phyloP scores from a whole-genome alignment of 1,139 yeast species.

The Suhomyces kunorum region DNA sequence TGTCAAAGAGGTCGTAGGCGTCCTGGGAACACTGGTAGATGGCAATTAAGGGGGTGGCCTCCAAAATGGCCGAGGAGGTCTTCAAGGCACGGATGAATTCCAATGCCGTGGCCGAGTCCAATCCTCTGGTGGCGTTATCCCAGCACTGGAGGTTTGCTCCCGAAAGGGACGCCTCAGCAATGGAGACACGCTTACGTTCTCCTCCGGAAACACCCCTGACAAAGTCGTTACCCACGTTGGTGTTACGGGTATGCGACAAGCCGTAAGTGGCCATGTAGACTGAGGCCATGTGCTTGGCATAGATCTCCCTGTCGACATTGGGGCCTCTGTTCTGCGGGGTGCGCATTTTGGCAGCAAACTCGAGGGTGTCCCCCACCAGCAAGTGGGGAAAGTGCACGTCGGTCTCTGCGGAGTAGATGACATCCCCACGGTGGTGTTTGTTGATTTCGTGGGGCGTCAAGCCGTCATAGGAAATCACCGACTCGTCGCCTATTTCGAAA shows the following conservation, averaged over 20 bases:
- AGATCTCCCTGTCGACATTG: slow-evolving; percentile 20
- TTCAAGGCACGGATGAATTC: slow-evolving; percentile 31
- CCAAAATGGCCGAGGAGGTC: slow-evolving; percentile 26
- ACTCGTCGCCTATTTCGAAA: slow-evolving; percentile 55
- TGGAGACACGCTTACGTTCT: slow-evolving; percentile 28
- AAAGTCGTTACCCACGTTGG: slow-evolving; percentile 28
- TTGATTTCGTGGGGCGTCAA: slow-evolving; percentile 22
- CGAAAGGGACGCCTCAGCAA: slow-evolving; percentile 25
- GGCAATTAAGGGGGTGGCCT: slow-evolving; percentile 30
- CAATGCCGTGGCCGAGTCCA: slow-evolving; percentile 29
- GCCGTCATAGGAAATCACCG: slow-evolving; percentile 38
- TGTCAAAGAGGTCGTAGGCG: slow-evolving; percentile 30
- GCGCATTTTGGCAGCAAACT: slow-evolving; percentile 29
- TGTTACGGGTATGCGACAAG: slow-evolving; percentile 22
- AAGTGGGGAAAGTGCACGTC: slow-evolving; percentile 31
- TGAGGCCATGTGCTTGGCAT: slow-evolving; percentile 24
- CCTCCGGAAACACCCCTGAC: slow-evolving; percentile 30
- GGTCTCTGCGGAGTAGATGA: slow-evolving; percentile 30
- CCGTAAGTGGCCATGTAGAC: slow-evolving; percentile 27
- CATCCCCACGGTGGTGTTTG: slow-evolving; percentile 29
- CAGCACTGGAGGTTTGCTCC: slow-evolving; percentile 27
- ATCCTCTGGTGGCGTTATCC: slow-evolving; percentile 30
- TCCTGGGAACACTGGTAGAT: slow-evolving; percentile 33
- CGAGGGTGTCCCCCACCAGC: slow-evolving; percentile 30
- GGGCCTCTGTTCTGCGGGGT: slow-evolving; percentile 37